Evolutionary conservation across 1,284 basidiomycete genomes (phyloP), one percentile per base, ranked within the genome.

Genomic region (Moniliophthora roreri): DNA sequence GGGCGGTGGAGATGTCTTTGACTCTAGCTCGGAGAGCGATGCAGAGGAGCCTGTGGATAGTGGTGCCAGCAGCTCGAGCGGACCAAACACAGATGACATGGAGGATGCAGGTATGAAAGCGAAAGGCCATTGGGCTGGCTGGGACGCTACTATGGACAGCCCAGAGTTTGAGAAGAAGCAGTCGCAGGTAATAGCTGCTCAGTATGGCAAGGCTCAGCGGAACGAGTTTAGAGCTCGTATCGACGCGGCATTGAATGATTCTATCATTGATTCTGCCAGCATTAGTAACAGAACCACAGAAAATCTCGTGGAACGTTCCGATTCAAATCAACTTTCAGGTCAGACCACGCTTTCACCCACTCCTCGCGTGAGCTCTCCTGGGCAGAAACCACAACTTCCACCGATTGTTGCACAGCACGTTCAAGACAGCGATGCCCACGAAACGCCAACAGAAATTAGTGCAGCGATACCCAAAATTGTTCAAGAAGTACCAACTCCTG

Each of bases 41-140:
- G 54, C 54, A 13, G 58, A 49, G 21, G 42, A 56, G 20, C 42
- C 52, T 8, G 24, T 48, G 7, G 53, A 38, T 13, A 48, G 51
- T 34, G 35, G 26, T 48, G 38, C 56, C 21, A 57, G 59, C 47
- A 26, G 52, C 13, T 52, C 54, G 49, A 21, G 53, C 26, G n/a
- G 42, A 66, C 70, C 15, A 66, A 70, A 21, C 69, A 54, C 50
- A 3, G 56, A 73, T 16, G 65, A 73, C 26, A 66, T 71, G 10
- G 70, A 74, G 49, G 73, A 73, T 54, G 68, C 65, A 39, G 71
- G 74, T 7, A 64, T 63, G 34, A 66, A 60, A 44, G 68, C 69
- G 1, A 62, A 60, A 36, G 69, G 69, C 2, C 67, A 76, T 48
- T 74, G 73, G 72, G 68, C 71, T 1, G 74, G 76, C 50, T 75